Base-by-base conservation (phyloP, 768 basidiomycete genomes). In the Ramaria rubella region DNA sequence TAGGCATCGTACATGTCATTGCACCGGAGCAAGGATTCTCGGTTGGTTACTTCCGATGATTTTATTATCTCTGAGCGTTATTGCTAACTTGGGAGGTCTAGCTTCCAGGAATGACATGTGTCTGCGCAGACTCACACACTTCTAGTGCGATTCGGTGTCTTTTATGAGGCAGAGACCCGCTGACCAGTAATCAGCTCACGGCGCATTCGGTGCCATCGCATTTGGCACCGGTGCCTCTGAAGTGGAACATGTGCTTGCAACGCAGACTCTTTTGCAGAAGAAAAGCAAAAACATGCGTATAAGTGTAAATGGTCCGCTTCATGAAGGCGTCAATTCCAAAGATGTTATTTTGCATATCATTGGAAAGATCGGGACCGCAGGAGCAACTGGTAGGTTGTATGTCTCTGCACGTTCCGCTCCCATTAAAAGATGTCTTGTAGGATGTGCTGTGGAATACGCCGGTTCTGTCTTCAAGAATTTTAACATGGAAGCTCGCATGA, bases 191-290 rank as follows among this genome's bases (percentile, higher is more conserved):
- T 2, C 58, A 90, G 87, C 92, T 12, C 92, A 94, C 67, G 92
- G 92, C 48, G 92, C 92, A 2, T 94, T 94, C 66, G 92, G 92
- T 48, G 91, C 92, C 46, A 79, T 94, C 59, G 92, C 92, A 0
- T 94, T 94, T 64, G 92, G 92, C 58, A 94, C 94, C 63, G 92
- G 92, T 36, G 94, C 92, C 12, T 93, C 90, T 49, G 91, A 94
- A 67, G 92, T 94, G 63, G 92, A 94, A 67, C 92, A 94, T 68
- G 92, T 94, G 61, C 83, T 94, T 45, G 92, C 92, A 15, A 94
- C 92, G 6, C 92, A 94, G 70, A 91, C 90, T 49, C 75, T 94
- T 21, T 74, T 90, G 60, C 92, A 94, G 72, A 83, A 79, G 67
- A 92, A 93, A 71, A 81, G 82, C 55, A 92, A 92, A 74, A 94